A percentile compares a stretch with the other conserved stretches of the same genome.
phyloP scores from a whole-genome alignment of 257 asterid species.

The Anisodus acutangulus region DNA sequence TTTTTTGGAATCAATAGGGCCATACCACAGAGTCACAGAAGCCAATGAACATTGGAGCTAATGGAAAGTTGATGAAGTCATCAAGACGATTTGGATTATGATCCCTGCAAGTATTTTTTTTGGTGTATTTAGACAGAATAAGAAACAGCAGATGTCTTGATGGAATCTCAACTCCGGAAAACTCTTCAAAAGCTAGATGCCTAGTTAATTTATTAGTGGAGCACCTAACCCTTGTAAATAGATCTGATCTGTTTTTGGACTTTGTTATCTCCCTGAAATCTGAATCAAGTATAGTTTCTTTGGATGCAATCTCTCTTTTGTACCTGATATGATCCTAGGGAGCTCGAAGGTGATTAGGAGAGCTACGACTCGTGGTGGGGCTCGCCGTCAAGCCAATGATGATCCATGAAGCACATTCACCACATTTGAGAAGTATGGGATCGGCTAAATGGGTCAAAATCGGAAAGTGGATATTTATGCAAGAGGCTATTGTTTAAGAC shows the following conservation, averaged over 20 bases:
- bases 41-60: neutral
- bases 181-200: neutral
- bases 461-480: too few species aligned
- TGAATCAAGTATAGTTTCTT: neutral
- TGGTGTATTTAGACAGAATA: neutral
- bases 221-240: constrained; percentile 2
- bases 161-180: neutral
- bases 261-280: neutral
- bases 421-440: too few species aligned
- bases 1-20: neutral
- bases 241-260: neutral
- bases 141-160: neutral
- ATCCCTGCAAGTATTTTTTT: neutral
- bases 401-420: too few species aligned
- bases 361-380: too few species aligned
- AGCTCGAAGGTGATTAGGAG: too few species aligned
- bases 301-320: neutral
- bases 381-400: too few species aligned
- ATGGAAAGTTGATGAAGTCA: neutral
- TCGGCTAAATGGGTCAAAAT: too few species aligned
- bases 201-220: neutral
- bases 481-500: too few species aligned
- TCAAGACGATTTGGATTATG: neutral
- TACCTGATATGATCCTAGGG: neutral
- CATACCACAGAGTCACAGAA: neutral